phyloP scores from a whole-genome alignment of 2,329 filamentous ascomycete species.

The Exophiala sp. region DNA sequence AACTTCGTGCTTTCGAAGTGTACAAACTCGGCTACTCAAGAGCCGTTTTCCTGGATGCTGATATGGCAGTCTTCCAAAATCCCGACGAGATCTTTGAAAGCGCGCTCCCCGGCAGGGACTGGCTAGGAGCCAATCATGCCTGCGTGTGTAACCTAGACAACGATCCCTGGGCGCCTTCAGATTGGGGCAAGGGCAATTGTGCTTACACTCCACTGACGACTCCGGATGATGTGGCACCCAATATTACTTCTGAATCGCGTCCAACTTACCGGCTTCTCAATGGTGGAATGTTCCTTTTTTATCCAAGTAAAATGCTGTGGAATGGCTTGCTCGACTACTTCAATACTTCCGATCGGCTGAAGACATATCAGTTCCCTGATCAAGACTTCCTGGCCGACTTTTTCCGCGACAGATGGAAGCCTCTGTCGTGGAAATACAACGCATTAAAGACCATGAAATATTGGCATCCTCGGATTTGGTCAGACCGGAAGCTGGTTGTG shows the following conservation, averaged over 20 bases:
- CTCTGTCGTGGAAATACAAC: conserved; percentile 48
- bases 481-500: conserved; percentile 44
- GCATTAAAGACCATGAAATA: conserved; percentile 51
- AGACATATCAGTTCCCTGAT: conserved; percentile 47
- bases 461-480: conserved; percentile 49
- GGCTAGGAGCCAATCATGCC: conserved; percentile 30
- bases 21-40: conserved; percentile 34
- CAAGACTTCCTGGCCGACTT: conserved; percentile 50
- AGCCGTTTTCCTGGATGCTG: conserved; percentile 49
- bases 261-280: neutral
- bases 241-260: conserved; percentile 36
- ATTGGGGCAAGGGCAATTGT: conserved; percentile 47
- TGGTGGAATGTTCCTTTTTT: conserved; percentile 39
- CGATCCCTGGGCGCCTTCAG: conserved; percentile 47
- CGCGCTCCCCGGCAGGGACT: conserved; percentile 35
- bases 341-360: conserved; percentile 34
- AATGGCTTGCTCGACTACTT: conserved; percentile 39
- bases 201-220: conserved; percentile 32
- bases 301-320: conserved; percentile 39
- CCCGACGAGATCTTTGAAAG: conserved; percentile 44
- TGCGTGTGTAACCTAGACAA: conserved; percentile 37
- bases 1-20: conserved; percentile 49
- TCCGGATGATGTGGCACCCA: neutral
- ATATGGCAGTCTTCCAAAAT: conserved; percentile 45
- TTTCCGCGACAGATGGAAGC: conserved; percentile 42